A percentile compares a stretch with the other conserved stretches of the same genome.
These are phyloP conservation scores for Ustilago nuda DNA, from an alignment of 1,284 basidiomycete genomes.

Conservation along the genomic window DNA sequence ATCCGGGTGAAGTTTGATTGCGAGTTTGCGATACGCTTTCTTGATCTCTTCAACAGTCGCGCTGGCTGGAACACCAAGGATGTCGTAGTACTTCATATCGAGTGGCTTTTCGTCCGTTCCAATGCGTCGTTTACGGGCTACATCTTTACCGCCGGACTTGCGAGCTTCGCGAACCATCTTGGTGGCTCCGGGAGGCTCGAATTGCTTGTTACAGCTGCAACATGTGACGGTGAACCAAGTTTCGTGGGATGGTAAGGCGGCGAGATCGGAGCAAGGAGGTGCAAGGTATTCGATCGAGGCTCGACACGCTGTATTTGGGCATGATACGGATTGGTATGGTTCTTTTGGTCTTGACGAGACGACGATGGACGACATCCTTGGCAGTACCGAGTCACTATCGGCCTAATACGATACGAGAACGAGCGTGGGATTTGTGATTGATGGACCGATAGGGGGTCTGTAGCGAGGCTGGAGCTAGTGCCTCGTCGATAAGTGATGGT, in stretches of 20 bases:
- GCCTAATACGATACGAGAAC: neutral
- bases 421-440: neutral
- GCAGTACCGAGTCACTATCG: neutral
- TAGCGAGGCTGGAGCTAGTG: conserved; percentile 1
- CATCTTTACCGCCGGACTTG: conserved; percentile 46
- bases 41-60: conserved; percentile 89
- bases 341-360: conserved; percentile 63
- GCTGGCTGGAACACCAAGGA: conserved; percentile 79
- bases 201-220: conserved; percentile 60
- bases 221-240: conserved; percentile 67
- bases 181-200: conserved; percentile 64
- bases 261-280: conserved; percentile 44
- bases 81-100: conserved; percentile 71
- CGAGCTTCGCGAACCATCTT: conserved; percentile 60
- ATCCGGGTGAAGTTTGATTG: conserved; percentile 82
- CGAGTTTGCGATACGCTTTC: conserved; percentile 92
- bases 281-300: conserved; percentile 63
- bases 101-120: conserved; percentile 68
- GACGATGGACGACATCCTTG: conserved; percentile 36
- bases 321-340: conserved; percentile 56
- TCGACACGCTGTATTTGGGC: conserved; percentile 63
- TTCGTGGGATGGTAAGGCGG: conserved; percentile 47
- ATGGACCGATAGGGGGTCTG: neutral
- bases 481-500: neutral
- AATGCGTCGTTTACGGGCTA: conserved; percentile 59